These are phyloP conservation scores for Saturnispora silvae DNA, from an alignment of 805 yeast genomes.

Conservation along the genomic window DNA sequence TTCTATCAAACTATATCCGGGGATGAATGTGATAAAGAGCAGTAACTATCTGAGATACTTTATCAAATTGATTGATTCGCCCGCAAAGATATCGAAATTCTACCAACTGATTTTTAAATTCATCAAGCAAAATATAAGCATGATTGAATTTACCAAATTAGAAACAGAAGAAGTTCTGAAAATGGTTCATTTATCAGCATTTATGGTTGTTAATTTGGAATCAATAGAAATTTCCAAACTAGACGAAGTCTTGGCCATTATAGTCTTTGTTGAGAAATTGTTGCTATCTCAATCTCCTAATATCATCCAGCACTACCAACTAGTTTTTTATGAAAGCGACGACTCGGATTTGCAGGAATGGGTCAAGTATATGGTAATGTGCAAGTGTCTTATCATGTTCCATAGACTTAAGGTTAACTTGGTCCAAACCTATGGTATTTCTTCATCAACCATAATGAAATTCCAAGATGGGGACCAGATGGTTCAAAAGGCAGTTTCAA, in stretches of 20 bases:
- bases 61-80: conserved; percentile 29
- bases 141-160: conserved; percentile 1
- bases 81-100: background rate
- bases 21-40: conserved; percentile 22
- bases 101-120: conserved; percentile 2
- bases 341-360: conserved; percentile 9
- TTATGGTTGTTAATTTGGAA: conserved; percentile 31
- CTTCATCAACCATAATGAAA: conserved; percentile 15
- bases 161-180: conserved; percentile 5
- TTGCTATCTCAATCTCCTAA: conserved; percentile 19
- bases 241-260: conserved; percentile 42
- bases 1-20: conserved; percentile 19
- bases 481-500: conserved; percentile 14
- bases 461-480: conserved; percentile 14
- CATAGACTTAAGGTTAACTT: conserved; percentile 12
- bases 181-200: conserved; percentile 14
- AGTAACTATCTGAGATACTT: conserved; percentile 29
- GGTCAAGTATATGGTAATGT: conserved; percentile 8
- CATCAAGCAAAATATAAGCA: background rate
- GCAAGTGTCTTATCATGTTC: conserved; percentile 14
- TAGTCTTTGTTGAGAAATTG: conserved; percentile 34
- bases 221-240: conserved; percentile 29
- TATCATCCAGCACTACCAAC: conserved; percentile 6
- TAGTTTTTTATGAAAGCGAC: conserved; percentile 11
- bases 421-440: conserved; percentile 14